Percentiles rank a stretch among this genome's conserved stretches.
Conservation (phyloP, 768 basidiomycete species). For the Lactarius indigo region DNA sequence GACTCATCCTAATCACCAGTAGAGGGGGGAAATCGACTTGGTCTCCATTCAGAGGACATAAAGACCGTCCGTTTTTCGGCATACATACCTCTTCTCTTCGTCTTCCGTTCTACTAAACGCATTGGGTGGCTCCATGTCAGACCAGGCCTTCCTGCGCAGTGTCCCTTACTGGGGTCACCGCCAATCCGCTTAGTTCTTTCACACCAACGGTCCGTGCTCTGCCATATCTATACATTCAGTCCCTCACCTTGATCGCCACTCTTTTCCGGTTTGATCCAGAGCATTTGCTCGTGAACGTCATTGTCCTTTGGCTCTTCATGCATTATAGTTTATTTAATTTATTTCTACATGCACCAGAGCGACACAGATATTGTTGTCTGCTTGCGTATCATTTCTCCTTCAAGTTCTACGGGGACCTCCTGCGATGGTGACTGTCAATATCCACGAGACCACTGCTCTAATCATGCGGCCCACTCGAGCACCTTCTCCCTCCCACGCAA, state of each 20-base stretch:
- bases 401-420: not conserved
- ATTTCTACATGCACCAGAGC: not conserved
- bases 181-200: constrained; percentile 12
- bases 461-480: not conserved
- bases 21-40: too few species aligned
- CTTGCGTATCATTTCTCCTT: not conserved
- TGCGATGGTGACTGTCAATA: not conserved
- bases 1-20: not conserved
- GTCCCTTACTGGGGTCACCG: constrained; percentile 1
- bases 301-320: not conserved
- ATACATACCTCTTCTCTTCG: not conserved
- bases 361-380: not conserved
- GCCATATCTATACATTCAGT: constrained; percentile 9
- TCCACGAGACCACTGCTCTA: not conserved
- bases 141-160: constrained; percentile 4
- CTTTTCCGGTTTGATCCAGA: too few species aligned
- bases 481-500: not conserved
- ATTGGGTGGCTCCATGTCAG: not conserved
- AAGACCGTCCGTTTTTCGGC: not conserved
- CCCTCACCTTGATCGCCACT: not conserved
- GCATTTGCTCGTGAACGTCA: not conserved
- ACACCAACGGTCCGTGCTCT: constrained; percentile 2
- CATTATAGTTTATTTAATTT: not conserved
- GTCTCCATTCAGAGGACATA: too few species aligned
- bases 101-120: not conserved